Conservation (phyloP, 2,329 filamentous ascomycete species). For the Dendrostoma leiphaemia region DNA sequence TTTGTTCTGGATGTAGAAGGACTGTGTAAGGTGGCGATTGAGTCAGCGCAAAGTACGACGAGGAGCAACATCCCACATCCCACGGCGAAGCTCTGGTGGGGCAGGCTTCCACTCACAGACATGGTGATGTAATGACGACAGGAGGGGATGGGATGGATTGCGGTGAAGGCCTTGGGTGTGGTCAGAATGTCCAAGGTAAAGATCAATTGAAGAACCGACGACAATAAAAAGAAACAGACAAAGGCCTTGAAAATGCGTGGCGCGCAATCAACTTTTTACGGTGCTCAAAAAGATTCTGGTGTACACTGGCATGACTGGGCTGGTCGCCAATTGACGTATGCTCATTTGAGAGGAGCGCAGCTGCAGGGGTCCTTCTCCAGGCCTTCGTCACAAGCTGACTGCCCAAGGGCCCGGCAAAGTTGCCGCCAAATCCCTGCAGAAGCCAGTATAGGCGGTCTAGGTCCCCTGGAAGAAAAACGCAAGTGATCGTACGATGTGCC, state of each 20-base stretch:
- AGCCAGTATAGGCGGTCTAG: too few relatives aligned
- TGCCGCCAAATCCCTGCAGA: too few relatives aligned
- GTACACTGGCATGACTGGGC: too few relatives aligned
- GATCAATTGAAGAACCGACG: background rate
- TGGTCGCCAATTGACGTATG: slow-evolving; percentile 14
- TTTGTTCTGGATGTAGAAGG: slow-evolving; percentile 75
- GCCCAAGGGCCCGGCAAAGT: too few relatives aligned
- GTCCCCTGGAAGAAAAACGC: too few relatives aligned
- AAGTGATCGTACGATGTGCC: too few relatives aligned
- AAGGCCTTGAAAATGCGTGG: background rate
- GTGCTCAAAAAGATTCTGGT: slow-evolving; percentile 10
- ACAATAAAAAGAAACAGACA: background rate
- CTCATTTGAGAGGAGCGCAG: slow-evolving; percentile 12
- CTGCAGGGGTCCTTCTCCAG: background rate
- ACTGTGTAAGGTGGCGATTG: slow-evolving; percentile 33
- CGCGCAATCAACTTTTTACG: background rate
- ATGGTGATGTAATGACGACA: slow-evolving; percentile 22
- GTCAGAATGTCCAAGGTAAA: too few relatives aligned
- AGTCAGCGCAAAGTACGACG: slow-evolving; percentile 22
- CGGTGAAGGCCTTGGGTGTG: too few relatives aligned
- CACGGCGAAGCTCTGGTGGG: background rate
- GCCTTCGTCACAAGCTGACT: background rate
- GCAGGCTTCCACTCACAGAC: slow-evolving; percentile 30
- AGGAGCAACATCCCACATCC: background rate
- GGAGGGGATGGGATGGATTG: background rate